These are phyloP conservation scores for Zoysia matrella DNA, from an alignment of 202 grass and related monocot genomes.

Conservation along the genomic window DNA sequence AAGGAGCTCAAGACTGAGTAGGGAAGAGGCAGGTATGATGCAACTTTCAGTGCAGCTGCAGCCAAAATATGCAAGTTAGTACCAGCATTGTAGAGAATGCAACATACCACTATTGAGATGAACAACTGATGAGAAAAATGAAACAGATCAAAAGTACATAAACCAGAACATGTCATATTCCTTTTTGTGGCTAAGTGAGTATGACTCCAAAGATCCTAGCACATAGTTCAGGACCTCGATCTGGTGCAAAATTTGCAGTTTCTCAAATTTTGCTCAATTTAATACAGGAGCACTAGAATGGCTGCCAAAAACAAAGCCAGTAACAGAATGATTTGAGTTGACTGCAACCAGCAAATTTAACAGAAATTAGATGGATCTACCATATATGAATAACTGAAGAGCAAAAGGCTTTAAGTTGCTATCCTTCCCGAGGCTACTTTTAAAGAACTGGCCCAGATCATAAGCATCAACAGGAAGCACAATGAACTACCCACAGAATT, in stretches of 20 bases:
- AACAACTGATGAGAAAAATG: neutral
- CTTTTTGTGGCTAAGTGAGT: neutral
- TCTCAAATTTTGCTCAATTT: neutral
- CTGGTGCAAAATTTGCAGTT: neutral
- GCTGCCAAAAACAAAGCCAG: neutral
- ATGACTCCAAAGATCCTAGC: neutral
- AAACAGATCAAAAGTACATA: neutral
- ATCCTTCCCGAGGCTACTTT: conserved; percentile 4
- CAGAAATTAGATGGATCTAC: neutral
- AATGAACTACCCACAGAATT: conserved; percentile 4
- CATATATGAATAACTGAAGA: neutral
- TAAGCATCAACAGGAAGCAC: conserved; percentile 25
- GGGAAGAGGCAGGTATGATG: conserved; percentile 88
- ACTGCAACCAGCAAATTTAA: conserved; percentile 1
- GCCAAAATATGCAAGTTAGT: conserved; percentile 14
- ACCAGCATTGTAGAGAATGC: neutral
- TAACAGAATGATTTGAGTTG: neutral
- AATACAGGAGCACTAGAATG: neutral
- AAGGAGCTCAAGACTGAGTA: conserved; percentile 74
- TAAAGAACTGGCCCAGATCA: neutral
- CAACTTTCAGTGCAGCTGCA: conserved; percentile 83
- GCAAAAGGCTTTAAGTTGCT: neutral
- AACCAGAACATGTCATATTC: neutral
- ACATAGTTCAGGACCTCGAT: no score
- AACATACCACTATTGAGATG: neutral